Base-by-base conservation (phyloP, 768 basidiomycete species). In the Candolleomyces efflorescens region DNA sequence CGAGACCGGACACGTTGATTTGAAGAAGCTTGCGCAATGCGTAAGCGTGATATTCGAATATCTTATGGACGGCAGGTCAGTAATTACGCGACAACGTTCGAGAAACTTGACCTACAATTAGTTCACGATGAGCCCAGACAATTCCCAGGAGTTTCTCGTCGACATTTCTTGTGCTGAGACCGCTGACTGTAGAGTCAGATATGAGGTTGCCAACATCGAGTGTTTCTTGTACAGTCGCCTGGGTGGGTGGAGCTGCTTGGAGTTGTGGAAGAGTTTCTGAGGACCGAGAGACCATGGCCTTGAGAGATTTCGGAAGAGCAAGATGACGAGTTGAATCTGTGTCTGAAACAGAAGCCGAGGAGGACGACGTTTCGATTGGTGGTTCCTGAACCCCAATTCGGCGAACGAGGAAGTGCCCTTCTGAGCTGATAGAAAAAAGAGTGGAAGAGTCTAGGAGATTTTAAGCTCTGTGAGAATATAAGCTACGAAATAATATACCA, bases 251-350 rank as follows among this genome's bases (percentile, higher is more conserved):
- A 27, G 44, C 43, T 37, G 38, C 59, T 56, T 70, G 63, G 32
- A 66, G 39, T 17, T 61, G 17, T 55, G 62, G 45, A 3, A 81
- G 52, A 53, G 76, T 73, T 27, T 87, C 86, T 0, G 75, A 63
- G n/a, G 82, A 81, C n/a, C 67, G 75, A 24, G 71, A 71, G 55
- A 75, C 75, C 13, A 82, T 74, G 1, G 76, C 71, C 65, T 84
- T 90, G 74, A 90, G 85, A 3, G 84, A 79, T 59, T 84, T 87
- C 6, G 86, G 75, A n/a, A 88, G 70, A 0, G 77, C 75, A n/a
- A 83, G 66, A 10, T 73, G 61, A 24, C 65, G 49, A 60, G 65
- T 41, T 60, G 60, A 59, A 39, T 71, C 65, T 47, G 73, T 64
- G 23, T 76, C 73, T 18, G 68, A 52, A 24, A 65, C 56, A 51